Conservation (phyloP, 208 protist genomes). For the Leishmania braziliensis region DNA sequence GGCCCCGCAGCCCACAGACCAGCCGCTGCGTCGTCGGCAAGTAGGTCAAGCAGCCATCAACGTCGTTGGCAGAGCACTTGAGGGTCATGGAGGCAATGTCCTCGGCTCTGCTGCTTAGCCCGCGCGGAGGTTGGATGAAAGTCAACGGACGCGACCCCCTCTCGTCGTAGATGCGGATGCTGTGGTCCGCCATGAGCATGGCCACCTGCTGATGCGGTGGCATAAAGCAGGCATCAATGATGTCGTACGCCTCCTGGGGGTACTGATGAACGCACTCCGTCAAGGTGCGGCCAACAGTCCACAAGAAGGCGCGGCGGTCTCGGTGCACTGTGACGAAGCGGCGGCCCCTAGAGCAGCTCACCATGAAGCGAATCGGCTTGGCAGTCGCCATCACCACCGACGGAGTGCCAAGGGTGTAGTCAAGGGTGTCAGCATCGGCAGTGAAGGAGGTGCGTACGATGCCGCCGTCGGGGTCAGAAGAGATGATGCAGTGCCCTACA, state of each 20-base stretch:
- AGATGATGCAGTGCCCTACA: constrained; percentile 58
- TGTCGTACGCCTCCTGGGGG: constrained; percentile 81
- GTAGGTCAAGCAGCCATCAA: constrained; percentile 68
- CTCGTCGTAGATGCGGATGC: constrained; percentile 76
- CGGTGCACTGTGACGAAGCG: constrained; percentile 78
- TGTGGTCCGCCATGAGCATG: constrained; percentile 67
- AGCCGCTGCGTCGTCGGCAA: constrained; percentile 46
- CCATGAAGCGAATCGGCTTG: constrained; percentile 51
- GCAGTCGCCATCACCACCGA: constrained; percentile 28
- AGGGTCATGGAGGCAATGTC: constrained; percentile 69
- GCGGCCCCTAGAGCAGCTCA: constrained; percentile 45
- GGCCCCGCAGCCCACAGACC: constrained; percentile 69
- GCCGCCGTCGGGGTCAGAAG: constrained; percentile 57
- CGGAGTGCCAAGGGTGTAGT: constrained; percentile 23
- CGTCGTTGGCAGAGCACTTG: constrained; percentile 59
- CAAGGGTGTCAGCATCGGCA: constrained; percentile 17
- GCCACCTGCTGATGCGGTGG: constrained; percentile 51
- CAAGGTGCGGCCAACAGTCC: constrained; percentile 62
- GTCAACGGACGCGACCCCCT: constrained; percentile 55
- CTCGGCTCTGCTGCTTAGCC: constrained; percentile 46
- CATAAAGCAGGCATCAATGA: constrained; percentile 66
- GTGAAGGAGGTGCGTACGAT: constrained; percentile 54
- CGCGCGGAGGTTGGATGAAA: constrained; percentile 48
- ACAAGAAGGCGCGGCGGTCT: constrained; percentile 74
- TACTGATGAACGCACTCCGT: constrained; percentile 71